Conservation (phyloP, 2,329 filamentous ascomycete species). For the Trichoderma hamatum region DNA sequence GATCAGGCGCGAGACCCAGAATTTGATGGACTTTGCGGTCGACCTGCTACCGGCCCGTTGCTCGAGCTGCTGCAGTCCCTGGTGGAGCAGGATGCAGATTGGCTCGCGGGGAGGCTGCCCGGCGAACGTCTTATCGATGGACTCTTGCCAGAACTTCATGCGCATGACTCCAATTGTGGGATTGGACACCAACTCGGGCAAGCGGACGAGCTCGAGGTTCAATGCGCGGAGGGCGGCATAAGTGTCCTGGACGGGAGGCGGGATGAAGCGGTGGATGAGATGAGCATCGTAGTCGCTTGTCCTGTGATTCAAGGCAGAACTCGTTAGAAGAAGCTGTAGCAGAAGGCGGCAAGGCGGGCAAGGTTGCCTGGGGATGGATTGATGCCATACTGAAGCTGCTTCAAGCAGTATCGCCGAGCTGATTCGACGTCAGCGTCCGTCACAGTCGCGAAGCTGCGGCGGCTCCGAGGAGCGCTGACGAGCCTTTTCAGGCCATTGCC, state of each 20-base stretch:
- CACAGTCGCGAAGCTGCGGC: constrained; percentile 49
- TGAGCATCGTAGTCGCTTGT: constrained; percentile 89
- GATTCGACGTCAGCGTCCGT: constrained; percentile 56
- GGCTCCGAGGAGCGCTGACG: constrained; percentile 32
- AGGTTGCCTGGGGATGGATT: background rate
- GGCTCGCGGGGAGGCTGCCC: constrained; percentile 85
- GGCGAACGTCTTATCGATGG: constrained; percentile 75
- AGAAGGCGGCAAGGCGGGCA: background rate
- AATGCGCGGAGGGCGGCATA: constrained; percentile 90
- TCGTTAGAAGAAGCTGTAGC: constrained; percentile 7
- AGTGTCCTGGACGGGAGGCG: constrained; percentile 71
- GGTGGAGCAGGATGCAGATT: constrained; percentile 80
- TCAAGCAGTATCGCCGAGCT: constrained; percentile 57
- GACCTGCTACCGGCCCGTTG: constrained; percentile 44
- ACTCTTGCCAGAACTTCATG: constrained; percentile 93
- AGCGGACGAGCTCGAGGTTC: constrained; percentile 87
- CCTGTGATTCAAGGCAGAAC: constrained; percentile 48
- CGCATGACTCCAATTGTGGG: constrained; percentile 86
- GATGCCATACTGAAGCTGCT: constrained; percentile 52
- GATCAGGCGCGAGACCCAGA: constrained; percentile 77
- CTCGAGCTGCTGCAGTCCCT: constrained; percentile 67
- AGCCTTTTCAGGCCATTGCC: constrained; percentile 46
- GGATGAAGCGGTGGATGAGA: constrained; percentile 83
- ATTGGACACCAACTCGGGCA: constrained; percentile 87
- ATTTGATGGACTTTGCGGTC: constrained; percentile 60